Conservation (phyloP, 1,284 basidiomycete genomes). For the Leccinum fallax region DNA sequence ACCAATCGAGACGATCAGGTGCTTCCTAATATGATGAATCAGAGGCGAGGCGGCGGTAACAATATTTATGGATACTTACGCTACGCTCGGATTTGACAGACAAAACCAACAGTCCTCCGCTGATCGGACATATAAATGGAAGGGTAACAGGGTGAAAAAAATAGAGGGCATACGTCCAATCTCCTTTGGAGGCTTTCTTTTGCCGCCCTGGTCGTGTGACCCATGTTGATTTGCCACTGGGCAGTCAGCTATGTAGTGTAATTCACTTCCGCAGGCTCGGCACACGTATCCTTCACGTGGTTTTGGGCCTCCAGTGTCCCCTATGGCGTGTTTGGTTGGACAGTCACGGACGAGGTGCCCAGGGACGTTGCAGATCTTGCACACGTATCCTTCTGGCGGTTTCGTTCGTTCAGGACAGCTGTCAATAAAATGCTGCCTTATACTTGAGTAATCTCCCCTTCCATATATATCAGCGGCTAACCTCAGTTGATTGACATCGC, state of each 20-base stretch:
- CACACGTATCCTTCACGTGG: constrained; percentile 85
- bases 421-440: constrained; percentile 69
- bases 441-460: constrained; percentile 8
- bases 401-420: constrained; percentile 73
- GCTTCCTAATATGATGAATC: constrained; percentile 62
- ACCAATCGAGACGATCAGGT: constrained; percentile 92
- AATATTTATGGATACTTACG: constrained; percentile 51
- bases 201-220: constrained; percentile 42
- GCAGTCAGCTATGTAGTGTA: constrained; percentile 87
- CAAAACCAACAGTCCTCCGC: constrained; percentile 97
- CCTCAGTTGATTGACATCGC: constrained; percentile 75
- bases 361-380: constrained; percentile 77
- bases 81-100: constrained; percentile 86
- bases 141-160: not conserved
- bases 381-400: constrained; percentile 84
- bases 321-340: constrained; percentile 72
- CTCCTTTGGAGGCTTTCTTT: constrained; percentile 70
- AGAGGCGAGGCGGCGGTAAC: not conserved
- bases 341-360: constrained; percentile 89
- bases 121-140: constrained; percentile 34
- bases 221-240: constrained; percentile 57
- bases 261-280: constrained; percentile 82
- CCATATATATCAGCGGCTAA: constrained; percentile 32
- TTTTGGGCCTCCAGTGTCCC: constrained; percentile 77
- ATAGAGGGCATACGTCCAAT: constrained; percentile 64